Evolutionary conservation across 2,329 filamentous ascomycete genomes (phyloP), one percentile per base, ranked within the genome.

Genomic region (Phyllosticta paracitricarpa): DNA sequence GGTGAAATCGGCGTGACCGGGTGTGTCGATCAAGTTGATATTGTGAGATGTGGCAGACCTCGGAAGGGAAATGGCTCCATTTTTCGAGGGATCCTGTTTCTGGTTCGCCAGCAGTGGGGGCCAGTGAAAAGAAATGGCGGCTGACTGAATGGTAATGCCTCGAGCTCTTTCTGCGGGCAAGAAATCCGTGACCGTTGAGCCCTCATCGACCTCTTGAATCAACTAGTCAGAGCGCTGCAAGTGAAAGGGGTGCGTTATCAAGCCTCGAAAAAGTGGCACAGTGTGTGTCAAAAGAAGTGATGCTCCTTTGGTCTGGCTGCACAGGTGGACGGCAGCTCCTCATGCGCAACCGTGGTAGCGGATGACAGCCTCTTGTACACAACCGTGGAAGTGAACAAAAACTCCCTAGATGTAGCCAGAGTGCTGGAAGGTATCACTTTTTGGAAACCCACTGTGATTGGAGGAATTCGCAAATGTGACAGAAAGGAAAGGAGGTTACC

Each of bases 61-160:
- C 48, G 60, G 60, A 26, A 52, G 51, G 26, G 33, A 25, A 24
- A 33, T 12, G 24, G 28, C 17, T 24, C 62, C 57, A 14, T n/a
- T 4, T 2, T 40, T 25, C 5, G 17, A 12, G n/a, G 59, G 10
- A 71, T 66, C 40, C 72, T 74, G 71, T 17, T 33, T 33, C 17
- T 54, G 51, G 26, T 40, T 52, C 3, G 54, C 33, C n/a, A 28
- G 24, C 54, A 77, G 71, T 7, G 85, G 87, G 5, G 94, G 94
- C 94, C 94, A 99, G 65, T 88, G 82, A 73, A 97, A 96, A 1
- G 91, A 96, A 66, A 97, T 95, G 55, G 94, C 93, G 10, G 94
- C 94, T 2, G 93, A 97, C 72, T 97, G 94, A 64, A 99, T 97
- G 3, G 94, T 99, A 71, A 99, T 97, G 30, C 94, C 94, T 66